Percentiles rank a stretch among this genome's conserved stretches.
These are phyloP conservation scores for Alternaria rosae DNA, from an alignment of 2,329 filamentous ascomycete genomes.

Conservation along the genomic window DNA sequence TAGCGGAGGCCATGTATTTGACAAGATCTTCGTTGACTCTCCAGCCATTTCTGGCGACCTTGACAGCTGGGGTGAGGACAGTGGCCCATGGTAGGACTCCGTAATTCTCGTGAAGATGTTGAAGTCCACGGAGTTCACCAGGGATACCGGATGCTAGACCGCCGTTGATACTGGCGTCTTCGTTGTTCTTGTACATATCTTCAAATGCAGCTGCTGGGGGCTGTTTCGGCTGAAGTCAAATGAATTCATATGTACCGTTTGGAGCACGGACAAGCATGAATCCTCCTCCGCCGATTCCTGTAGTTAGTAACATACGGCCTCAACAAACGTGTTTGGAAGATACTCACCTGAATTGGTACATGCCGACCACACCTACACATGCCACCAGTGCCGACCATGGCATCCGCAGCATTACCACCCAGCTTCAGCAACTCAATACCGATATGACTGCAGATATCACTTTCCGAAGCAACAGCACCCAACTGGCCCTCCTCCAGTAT, in stretches of 20 bases:
- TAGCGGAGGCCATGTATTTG: constrained; percentile 69
- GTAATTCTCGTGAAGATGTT: constrained; percentile 77
- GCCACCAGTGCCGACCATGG: constrained; percentile 56
- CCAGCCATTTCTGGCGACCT: constrained; percentile 68
- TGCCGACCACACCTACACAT: constrained; percentile 58
- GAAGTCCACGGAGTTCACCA: constrained; percentile 78
- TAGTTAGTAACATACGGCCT: constrained; percentile 6
- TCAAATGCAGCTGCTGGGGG: constrained; percentile 80
- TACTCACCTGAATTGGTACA: constrained; percentile 55
- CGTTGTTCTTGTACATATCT: constrained; percentile 83
- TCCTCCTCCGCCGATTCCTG: constrained; percentile 85
- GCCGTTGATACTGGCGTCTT: constrained; percentile 70
- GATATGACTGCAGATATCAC: constrained; percentile 55
- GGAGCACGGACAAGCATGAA: constrained; percentile 82
- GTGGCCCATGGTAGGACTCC: constrained; percentile 64
- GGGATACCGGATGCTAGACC: constrained; percentile 75
- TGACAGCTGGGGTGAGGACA: constrained; percentile 76
- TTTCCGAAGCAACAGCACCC: constrained; percentile 58
- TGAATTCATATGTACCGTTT: constrained; percentile 79
- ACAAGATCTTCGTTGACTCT: constrained; percentile 75
- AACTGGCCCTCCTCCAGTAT: constrained; percentile 34
- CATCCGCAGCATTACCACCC: constrained; percentile 62
- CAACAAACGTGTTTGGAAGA: not conserved
- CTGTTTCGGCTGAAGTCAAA: constrained; percentile 92
- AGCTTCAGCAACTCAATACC: constrained; percentile 55